Conservation (phyloP, 2,329 filamentous ascomycete species). For the Cordyceps cateniannulata region DNA sequence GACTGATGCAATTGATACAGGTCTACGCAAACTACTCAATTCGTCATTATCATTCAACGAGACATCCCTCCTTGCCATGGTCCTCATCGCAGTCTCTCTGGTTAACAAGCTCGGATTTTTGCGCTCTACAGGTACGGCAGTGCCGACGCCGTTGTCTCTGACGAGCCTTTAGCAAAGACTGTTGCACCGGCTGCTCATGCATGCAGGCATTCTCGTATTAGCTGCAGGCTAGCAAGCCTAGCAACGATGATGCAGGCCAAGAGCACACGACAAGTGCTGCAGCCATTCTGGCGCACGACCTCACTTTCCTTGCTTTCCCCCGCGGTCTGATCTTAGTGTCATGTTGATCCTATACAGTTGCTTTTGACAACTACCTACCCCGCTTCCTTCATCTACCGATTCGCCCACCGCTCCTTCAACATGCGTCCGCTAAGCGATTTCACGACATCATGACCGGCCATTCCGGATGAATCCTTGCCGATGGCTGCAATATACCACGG, state of each 20-base stretch:
- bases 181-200: neutral
- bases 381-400: neutral
- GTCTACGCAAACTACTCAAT: too few relatives aligned
- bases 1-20: too few relatives aligned
- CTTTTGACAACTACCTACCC: neutral
- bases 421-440: neutral
- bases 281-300: neutral
- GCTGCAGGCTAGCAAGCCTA: neutral
- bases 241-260: neutral
- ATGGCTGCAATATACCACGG: neutral
- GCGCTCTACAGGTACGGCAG: too few relatives aligned
- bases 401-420: neutral
- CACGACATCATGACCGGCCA: constrained; percentile 9
- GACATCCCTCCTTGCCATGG: too few relatives aligned
- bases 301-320: neutral
- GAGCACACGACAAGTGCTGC: neutral
- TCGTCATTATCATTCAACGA: too few relatives aligned
- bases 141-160: neutral
- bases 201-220: neutral
- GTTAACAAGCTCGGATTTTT: too few relatives aligned
- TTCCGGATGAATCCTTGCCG: neutral
- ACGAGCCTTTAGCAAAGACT: neutral
- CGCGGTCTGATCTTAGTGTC: neutral
- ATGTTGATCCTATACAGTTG: neutral
- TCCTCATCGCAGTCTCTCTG: too few relatives aligned